Conservation (phyloP, 139 green algal genomes). For the Closterium sp. region DNA sequence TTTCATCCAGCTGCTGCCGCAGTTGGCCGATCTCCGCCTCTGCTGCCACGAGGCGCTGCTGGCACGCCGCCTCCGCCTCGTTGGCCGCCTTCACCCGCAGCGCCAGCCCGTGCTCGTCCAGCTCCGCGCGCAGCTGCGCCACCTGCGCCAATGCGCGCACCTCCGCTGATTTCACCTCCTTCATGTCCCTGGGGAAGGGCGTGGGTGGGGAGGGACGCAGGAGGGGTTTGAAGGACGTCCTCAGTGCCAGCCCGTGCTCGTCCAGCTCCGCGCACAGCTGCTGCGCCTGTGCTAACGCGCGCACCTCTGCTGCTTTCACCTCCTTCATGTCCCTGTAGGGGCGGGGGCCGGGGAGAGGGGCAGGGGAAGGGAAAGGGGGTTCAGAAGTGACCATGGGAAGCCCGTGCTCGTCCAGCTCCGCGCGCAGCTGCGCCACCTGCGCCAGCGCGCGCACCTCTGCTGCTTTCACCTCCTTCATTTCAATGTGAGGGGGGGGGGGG, state of each 20-base stretch:
- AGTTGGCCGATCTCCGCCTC: constrained; percentile 40
- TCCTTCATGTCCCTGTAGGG: constrained; percentile 26
- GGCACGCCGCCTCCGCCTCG: constrained; percentile 36
- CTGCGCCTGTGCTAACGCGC: constrained; percentile 54
- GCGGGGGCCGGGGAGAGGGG: too few species aligned
- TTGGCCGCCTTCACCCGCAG: constrained; percentile 51
- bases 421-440: constrained; percentile 47
- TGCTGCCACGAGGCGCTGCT: constrained; percentile 43
- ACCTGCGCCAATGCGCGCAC: constrained; percentile 58
- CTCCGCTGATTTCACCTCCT: constrained; percentile 40
- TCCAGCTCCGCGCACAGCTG: constrained; percentile 41
- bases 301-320: constrained; percentile 47
- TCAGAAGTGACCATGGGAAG: too few species aligned
- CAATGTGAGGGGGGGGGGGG: neutral
- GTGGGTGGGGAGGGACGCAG: too few species aligned
- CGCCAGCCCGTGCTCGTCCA: constrained; percentile 51
- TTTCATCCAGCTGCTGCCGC: constrained; percentile 47
- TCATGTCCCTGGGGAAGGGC: too few species aligned
- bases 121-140: constrained; percentile 30
- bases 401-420: too few species aligned
- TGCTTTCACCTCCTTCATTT: constrained; percentile 15
- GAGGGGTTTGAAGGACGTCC: too few species aligned
- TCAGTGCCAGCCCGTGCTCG: constrained; percentile 48
- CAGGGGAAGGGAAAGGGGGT: too few species aligned
- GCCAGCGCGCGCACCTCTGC: constrained; percentile 60